These are phyloP conservation scores for Avena eriantha DNA, from an alignment of 176 grass and related monocot species.

Conservation along the genomic window DNA sequence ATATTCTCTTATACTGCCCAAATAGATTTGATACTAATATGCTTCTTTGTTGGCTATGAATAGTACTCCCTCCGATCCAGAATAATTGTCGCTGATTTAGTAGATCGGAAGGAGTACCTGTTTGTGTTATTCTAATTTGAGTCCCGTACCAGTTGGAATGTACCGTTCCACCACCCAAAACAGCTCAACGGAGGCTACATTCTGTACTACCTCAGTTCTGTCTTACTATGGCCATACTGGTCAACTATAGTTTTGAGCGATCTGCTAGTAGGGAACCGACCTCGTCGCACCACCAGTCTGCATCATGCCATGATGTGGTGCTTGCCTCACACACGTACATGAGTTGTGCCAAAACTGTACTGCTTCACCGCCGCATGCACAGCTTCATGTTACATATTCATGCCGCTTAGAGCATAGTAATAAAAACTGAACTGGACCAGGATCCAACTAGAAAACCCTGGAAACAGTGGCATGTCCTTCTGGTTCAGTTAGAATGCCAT, in stretches of 20 bases:
- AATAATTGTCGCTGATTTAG: no score
- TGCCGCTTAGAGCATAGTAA: neutral
- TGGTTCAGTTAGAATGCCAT: slow-evolving; percentile 1
- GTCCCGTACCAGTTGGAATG: neutral
- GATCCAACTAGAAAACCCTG: neutral
- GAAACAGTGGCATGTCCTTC: neutral
- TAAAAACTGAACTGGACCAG: neutral
- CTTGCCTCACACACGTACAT: neutral
- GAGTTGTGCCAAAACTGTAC: neutral
- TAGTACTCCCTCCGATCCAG: neutral
- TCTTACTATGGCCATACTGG: neutral
- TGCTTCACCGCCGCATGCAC: slow-evolving; percentile 1
- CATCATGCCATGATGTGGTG: neutral
- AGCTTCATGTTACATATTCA: neutral
- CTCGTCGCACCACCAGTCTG: neutral
- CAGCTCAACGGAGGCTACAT: neutral
- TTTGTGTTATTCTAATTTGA: neutral
- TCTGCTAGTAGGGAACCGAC: neutral
- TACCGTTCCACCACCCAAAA: neutral
- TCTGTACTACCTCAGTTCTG: neutral
- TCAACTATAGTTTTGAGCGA: neutral
- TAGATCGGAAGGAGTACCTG: neutral
- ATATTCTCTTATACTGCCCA: slow-evolving; percentile 2
- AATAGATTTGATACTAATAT: slow-evolving; percentile 25
- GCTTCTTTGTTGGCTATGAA: slow-evolving; percentile 6